phyloP scores from a whole-genome alignment of 164 flowering plant genomes.

The Annona cherimola region DNA sequence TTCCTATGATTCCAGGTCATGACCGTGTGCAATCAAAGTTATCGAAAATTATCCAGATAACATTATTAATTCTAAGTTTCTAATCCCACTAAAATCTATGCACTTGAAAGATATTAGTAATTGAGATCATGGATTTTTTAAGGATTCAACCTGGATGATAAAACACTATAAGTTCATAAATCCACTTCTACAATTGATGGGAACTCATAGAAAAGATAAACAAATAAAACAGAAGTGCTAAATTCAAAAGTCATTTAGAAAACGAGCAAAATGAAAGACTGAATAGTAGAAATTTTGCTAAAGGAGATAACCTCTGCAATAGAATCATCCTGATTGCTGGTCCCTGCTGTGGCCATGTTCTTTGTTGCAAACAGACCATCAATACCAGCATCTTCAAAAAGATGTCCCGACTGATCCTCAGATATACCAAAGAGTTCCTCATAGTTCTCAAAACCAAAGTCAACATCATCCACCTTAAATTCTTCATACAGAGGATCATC shows the following conservation, averaged over 20 bases:
- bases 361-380: slow-evolving; percentile 65
- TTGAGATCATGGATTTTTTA: no score
- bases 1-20: no score
- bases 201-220: not conserved
- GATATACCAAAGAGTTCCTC: slow-evolving; percentile 77
- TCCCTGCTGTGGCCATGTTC: slow-evolving; percentile 47
- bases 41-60: no score
- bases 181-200: not conserved
- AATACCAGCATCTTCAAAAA: slow-evolving; percentile 69
- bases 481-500: slow-evolving; percentile 57
- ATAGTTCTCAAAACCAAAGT: slow-evolving; percentile 70
- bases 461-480: slow-evolving; percentile 68
- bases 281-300: not conserved
- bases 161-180: no score
- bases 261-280: slow-evolving; percentile 1
- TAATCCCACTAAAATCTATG: no score
- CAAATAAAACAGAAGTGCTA: not conserved
- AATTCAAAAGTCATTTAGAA: not conserved
- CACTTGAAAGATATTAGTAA: no score
- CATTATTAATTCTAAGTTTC: no score
- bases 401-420: slow-evolving; percentile 50
- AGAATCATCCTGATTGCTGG: slow-evolving; percentile 45
- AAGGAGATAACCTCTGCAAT: slow-evolving; percentile 41
- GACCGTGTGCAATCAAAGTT: no score
- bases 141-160: no score